Base-by-base conservation (phyloP, 169 alveolate species). In the Eimeria mitis region DNA sequence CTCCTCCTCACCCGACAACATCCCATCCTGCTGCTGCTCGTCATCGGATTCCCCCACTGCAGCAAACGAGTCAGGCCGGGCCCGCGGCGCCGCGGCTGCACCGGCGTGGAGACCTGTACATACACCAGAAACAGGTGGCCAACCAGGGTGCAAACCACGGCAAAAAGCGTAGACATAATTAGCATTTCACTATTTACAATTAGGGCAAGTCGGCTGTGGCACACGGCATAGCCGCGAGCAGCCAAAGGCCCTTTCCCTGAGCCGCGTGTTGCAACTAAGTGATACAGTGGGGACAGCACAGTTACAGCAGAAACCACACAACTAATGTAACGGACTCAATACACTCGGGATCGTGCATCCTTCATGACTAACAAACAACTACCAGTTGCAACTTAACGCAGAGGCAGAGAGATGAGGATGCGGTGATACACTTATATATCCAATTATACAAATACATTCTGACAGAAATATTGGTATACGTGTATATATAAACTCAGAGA, bases 21-120 rank as follows among this genome's bases (percentile, higher is more conserved):
- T 54, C 71, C 16, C 83, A 25, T 44, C 83, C 65, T 71, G 81
- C 34, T 40, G 47, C 83, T 54, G 83, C 8, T 87, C 92, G 16
- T 63, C 92, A 25, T 85, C 91, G 0, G 92, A 87, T 5, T 59
- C 92, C 6, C 92, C 92, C 68, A 87, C 63, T 25, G 92, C 92
- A 61, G 92, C 83, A 42, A 87, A 87, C 19, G 81, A 65, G n/a
- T 87, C 92, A 1, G 83, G 83, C 31, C 92, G 78, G 61, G 92
- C 92, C 14, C 92, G 81, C 16, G 92, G 81, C 14, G 92, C 63
- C 23, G 92, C 78, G 28, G 59, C 52, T 28, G 11, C 88, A 78
- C 1, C 40, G 0, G 83, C 21, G 13, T 21, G 73, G 40, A n/a
- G 47, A 11, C 25, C 42, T 34, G 81, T 40, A 71, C 81, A 31